Evolutionary conservation across 2,329 filamentous ascomycete species (phyloP).

Genomic region (Hymenotorrendiella dingleyae): DNA sequence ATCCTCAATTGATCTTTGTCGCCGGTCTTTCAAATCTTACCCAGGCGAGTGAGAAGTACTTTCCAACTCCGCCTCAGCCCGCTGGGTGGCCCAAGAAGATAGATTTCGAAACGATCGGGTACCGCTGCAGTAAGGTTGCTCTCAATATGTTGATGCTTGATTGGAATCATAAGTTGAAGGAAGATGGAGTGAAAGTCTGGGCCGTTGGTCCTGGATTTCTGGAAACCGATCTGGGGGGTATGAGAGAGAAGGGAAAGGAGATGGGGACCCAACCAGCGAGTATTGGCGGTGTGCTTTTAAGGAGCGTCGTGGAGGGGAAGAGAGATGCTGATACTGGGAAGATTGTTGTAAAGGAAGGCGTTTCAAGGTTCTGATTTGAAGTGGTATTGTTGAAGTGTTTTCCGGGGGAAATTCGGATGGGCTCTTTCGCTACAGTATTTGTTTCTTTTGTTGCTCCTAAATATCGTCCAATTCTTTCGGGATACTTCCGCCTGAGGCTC

Average conservation of each 20-base stretch:
- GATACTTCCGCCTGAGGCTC: too few species aligned
- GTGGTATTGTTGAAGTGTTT: too few species aligned
- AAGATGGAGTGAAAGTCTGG: conserved; percentile 47
- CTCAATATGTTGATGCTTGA: conserved; percentile 46
- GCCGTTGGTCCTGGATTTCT: conserved; percentile 43
- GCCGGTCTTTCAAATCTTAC: conserved; percentile 36
- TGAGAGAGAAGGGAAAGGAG: conserved; percentile 17
- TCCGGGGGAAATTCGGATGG: too few species aligned
- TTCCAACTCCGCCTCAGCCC: conserved; percentile 7
- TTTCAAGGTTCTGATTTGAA: conserved; percentile 2
- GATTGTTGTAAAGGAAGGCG: conserved; percentile 24
- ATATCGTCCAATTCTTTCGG: too few species aligned
- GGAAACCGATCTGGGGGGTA: conserved; percentile 39
- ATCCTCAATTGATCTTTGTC: conserved; percentile 43
- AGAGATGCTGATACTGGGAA: conserved; percentile 37
- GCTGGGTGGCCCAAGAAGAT: conserved; percentile 38
- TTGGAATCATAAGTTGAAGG: conserved; percentile 36
- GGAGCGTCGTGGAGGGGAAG: conserved; percentile 36
- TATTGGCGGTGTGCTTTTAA: conserved; percentile 35
- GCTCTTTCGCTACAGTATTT: too few species aligned
- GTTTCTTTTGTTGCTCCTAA: too few species aligned
- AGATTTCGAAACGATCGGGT: conserved; percentile 24
- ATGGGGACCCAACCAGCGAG: conserved; percentile 31
- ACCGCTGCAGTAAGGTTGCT: conserved; percentile 38
- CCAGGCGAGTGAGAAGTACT: neutral